Conservation (phyloP, 768 basidiomycete genomes). For the Pleurotus platypus region DNA sequence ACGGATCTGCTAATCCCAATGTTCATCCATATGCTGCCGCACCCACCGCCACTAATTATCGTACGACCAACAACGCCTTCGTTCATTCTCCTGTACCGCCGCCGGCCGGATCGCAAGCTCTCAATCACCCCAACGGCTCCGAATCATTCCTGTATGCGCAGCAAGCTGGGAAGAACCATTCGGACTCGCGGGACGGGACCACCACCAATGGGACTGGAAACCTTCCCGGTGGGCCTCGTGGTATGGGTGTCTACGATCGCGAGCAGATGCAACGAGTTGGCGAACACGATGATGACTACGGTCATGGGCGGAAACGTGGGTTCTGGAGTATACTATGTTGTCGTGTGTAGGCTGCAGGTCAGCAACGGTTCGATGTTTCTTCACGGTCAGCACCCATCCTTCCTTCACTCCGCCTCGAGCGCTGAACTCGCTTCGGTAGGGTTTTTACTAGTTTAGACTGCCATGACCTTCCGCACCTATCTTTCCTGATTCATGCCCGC, state of each 20-base stretch:
- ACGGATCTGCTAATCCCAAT: constrained; percentile 37
- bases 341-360: constrained; percentile 45
- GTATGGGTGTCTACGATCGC: constrained; percentile 65
- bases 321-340: constrained; percentile 69
- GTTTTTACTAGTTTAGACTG: not conserved
- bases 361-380: constrained; percentile 16
- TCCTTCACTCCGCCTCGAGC: too few species aligned
- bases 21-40: constrained; percentile 75
- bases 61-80: constrained; percentile 38
- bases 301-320: constrained; percentile 57
- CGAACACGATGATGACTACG: constrained; percentile 63
- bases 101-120: not conserved
- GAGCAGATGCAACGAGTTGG: constrained; percentile 59
- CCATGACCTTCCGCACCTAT: constrained; percentile 5
- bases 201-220: constrained; percentile 40
- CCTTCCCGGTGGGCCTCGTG: constrained; percentile 32
- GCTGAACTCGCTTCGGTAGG: too few species aligned
- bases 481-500: constrained; percentile 4
- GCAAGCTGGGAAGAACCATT: constrained; percentile 44
- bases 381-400: not conserved
- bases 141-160: constrained; percentile 67
- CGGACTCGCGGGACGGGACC: constrained; percentile 50
- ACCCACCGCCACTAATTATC: constrained; percentile 55
- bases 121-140: constrained; percentile 39
- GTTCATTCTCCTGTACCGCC: constrained; percentile 49